Conservation (phyloP, 139 green algal species). For the Dunaliella primolecta region DNA sequence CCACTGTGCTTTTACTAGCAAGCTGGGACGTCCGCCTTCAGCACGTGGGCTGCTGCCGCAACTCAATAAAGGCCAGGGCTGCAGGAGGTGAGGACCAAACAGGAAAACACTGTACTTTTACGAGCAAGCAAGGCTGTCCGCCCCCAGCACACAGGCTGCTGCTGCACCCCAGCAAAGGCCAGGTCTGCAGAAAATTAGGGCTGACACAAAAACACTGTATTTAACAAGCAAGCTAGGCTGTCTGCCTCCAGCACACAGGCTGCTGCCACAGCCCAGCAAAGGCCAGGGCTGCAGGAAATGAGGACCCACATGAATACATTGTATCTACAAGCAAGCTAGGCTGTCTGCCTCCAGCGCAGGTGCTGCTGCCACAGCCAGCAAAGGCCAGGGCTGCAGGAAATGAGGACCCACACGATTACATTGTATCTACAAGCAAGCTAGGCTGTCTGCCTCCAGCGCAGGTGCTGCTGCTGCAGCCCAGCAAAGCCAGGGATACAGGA, state of each 20-base stretch:
- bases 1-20: not conserved
- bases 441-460: not conserved
- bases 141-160: too few relatives aligned
- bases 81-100: not conserved
- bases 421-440: too few relatives aligned
- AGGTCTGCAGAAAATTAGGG: too few relatives aligned
- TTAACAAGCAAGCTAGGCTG: not conserved
- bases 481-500: too few relatives aligned
- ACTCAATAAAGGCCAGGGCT: slow-evolving; percentile 6
- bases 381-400: too few relatives aligned
- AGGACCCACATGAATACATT: not conserved
- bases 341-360: too few relatives aligned
- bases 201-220: too few relatives aligned
- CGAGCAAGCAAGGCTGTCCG: too few relatives aligned
- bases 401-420: too few relatives aligned
- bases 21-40: not conserved
- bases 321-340: not conserved
- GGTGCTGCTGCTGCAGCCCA: not conserved
- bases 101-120: not conserved
- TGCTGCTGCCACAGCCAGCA: too few relatives aligned
- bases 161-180: too few relatives aligned
- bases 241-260: not conserved
- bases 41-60: not conserved
- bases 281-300: not conserved
- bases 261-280: slow-evolving; percentile 5